phyloP scores from a whole-genome alignment of 768 basidiomycete species.

The Dictyophora rubrovolvata region DNA sequence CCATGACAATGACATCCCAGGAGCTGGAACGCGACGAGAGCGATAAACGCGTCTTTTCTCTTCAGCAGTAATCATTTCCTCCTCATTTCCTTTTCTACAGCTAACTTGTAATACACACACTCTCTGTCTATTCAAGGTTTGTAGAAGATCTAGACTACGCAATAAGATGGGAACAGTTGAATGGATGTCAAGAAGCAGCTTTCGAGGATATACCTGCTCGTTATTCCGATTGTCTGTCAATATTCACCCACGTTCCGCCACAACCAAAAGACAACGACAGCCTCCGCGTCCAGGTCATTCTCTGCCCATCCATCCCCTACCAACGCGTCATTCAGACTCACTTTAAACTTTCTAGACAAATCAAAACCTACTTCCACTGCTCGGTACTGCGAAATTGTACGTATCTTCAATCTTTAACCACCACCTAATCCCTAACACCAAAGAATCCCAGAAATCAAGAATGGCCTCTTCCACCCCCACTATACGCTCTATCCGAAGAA shows the following conservation, averaged over 20 bases:
- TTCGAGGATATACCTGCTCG: slow-evolving; percentile 1
- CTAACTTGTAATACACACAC: background rate
- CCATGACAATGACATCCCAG: background rate
- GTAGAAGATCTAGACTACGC: background rate
- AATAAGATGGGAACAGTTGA: slow-evolving; percentile 3
- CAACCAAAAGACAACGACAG: background rate
- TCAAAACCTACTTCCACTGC: background rate
- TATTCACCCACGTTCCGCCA: background rate
- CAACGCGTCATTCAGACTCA: background rate
- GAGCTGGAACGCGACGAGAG: background rate
- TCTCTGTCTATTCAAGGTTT: background rate
- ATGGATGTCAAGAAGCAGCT: slow-evolving; percentile 9
- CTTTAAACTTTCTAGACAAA: background rate
- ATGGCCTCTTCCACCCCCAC: slow-evolving; percentile 1
- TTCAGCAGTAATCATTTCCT: background rate
- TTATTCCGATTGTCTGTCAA: background rate
- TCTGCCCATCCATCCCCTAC: background rate
- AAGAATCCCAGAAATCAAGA: background rate
- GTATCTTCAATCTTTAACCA: background rate
- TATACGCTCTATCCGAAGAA: background rate
- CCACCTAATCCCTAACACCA: background rate
- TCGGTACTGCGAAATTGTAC: background rate
- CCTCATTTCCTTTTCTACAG: background rate
- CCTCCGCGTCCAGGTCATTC: background rate
- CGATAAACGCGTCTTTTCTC: background rate